A percentile compares a stretch with the other conserved stretches of the same genome.
Evolutionary conservation across 2,329 filamentous ascomycete species (phyloP).

Genomic region (Clonostachys rosea): DNA sequence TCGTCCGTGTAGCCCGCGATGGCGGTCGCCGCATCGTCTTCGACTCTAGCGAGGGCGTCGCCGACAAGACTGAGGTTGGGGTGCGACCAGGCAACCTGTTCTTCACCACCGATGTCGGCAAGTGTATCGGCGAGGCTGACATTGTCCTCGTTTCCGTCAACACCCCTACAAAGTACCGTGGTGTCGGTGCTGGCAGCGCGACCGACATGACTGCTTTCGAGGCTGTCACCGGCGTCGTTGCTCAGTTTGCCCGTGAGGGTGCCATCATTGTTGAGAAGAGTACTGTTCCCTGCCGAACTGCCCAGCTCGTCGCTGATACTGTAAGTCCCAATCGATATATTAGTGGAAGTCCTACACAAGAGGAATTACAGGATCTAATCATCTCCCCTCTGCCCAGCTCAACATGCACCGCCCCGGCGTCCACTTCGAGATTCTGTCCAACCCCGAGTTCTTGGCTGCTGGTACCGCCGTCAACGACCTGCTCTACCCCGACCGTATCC

Average conservation of each 20-base stretch:
- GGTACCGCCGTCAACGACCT: constrained; percentile 72
- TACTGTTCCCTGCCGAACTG: constrained; percentile 73
- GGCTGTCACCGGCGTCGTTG: constrained; percentile 63
- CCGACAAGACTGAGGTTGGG: constrained; percentile 25
- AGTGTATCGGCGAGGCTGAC: constrained; percentile 62
- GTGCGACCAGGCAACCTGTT: constrained; percentile 60
- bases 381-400: constrained; percentile 29
- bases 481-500: constrained; percentile 65
- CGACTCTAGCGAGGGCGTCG: constrained; percentile 24
- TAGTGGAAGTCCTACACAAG: too few relatives aligned
- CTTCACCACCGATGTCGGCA: constrained; percentile 66
- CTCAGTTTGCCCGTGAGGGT: constrained; percentile 58
- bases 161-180: constrained; percentile 71
- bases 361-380: too few relatives aligned
- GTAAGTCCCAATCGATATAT: constrained; percentile 32
- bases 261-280: constrained; percentile 79
- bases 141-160: constrained; percentile 74
- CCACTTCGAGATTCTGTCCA: constrained; percentile 72
- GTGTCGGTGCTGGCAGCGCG: constrained; percentile 64
- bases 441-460: constrained; percentile 77
- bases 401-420: constrained; percentile 55
- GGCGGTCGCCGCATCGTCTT: constrained; percentile 41
- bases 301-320: constrained; percentile 63
- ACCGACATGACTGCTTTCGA: constrained; percentile 72
- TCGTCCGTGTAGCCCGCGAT: constrained; percentile 62